Evolutionary conservation across 305 asterid species (phyloP), one percentile per base, ranked within the genome.

Genomic region (Solanum aculeatissimum): DNA sequence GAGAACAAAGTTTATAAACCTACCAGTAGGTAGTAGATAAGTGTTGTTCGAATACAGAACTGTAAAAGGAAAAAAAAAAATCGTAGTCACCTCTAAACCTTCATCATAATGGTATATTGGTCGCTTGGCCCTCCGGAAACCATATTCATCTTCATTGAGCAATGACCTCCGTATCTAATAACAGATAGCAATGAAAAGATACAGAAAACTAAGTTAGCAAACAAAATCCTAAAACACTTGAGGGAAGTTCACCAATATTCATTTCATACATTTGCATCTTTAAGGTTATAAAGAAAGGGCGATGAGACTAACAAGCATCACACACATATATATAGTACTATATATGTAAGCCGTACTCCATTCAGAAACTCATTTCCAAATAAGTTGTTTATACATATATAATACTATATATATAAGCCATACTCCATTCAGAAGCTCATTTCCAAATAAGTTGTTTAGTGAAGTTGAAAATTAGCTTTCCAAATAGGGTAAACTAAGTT

Each of bases 101-200:
- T 94, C 97, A 80, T 92, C 92, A 35, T 54, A 79, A 35, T 92
- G 92, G 93, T 94, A 93, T 38, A 88, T 88, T 84, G 97, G 98
- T 70, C 91, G 86, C 85, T 71, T 95, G 82, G 98, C 94, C 90
- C 70, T 90, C 81, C 87, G 91, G 77, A 95, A 94, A 49, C 98
- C 99, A 85, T 92, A 86, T 80, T 94, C 99, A 86, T 95, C 91
- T 91, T 94, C 99, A 82, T 95, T 90, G 62, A 94, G 93, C 86
- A 93, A 84, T 55, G 97, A 90, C 90, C 94, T 91, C 85, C 97
- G 87, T 85, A 95, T 94, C 99, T 95, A 77, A 58, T 32, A 38
- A 53, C 35, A 68, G 74, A 84, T 84, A 66, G 43, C 65, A 72
- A 13, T 42, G 23, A 71, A 75, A 72, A 23, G 80, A 54, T 74